Evolutionary conservation across 2,329 filamentous ascomycete species (phyloP).

Genomic region (Volutella citrinella): DNA sequence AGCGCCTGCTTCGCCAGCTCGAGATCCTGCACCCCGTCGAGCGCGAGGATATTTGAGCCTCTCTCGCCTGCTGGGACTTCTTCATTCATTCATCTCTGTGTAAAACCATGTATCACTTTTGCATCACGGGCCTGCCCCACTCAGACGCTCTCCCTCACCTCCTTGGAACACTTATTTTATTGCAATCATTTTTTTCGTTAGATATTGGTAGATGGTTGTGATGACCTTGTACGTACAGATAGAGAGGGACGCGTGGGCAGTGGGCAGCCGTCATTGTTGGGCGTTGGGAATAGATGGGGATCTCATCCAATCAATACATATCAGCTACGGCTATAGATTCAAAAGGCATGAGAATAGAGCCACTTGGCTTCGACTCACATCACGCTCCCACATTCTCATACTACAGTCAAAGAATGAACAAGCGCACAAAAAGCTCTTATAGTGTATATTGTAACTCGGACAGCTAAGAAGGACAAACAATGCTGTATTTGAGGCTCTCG

Average conservation of each 20-base stretch:
- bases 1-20: conserved; percentile 77
- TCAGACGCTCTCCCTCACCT: no score
- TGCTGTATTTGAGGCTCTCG: no score
- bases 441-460: no score
- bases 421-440: no score
- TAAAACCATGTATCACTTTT: not conserved
- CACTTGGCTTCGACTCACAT: conserved; percentile 20
- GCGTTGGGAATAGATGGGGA: conserved; percentile 30
- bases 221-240: conserved; percentile 27
- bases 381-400: no score
- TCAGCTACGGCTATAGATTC: conserved; percentile 25
- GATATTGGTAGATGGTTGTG: conserved; percentile 12
- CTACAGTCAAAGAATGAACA: no score
- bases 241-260: conserved; percentile 18
- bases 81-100: conserved; percentile 1
- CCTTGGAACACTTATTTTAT: no score
- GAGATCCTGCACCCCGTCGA: conserved; percentile 46
- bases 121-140: not conserved
- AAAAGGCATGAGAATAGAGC: conserved; percentile 20
- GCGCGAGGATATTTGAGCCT: conserved; percentile 24
- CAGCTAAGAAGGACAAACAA: no score
- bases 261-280: conserved; percentile 23
- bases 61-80: no score
- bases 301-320: conserved; percentile 17
- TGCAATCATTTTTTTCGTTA: conserved; percentile 6